phyloP scores from a whole-genome alignment of 768 basidiomycete genomes.

The Pholiota molesta region DNA sequence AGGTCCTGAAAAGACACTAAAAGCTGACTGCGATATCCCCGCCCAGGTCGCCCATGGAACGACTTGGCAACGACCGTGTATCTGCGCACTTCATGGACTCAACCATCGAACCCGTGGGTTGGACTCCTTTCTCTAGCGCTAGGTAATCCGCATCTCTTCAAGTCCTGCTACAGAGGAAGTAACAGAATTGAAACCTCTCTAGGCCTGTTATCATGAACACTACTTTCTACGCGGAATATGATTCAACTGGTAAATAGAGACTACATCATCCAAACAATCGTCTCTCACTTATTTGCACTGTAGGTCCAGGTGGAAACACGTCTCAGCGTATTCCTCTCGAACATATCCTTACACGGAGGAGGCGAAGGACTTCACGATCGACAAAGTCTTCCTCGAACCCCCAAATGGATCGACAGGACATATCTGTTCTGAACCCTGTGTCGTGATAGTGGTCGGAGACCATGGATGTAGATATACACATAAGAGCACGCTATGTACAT shows the following conservation, averaged over 20 bases:
- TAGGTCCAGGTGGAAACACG: slow-evolving; percentile 59
- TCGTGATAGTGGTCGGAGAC: no score
- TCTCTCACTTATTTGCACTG: not conserved
- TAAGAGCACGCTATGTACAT: not conserved
- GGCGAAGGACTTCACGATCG: slow-evolving; percentile 45
- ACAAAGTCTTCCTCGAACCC: slow-evolving; percentile 51
- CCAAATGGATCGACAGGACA: slow-evolving; percentile 60
- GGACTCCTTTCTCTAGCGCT: slow-evolving; percentile 47
- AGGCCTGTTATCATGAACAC: slow-evolving; percentile 54
- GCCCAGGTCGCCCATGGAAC: slow-evolving; percentile 61
- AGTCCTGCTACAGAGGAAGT: no score
- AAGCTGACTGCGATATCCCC: no score
- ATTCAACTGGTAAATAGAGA: slow-evolving; percentile 45
- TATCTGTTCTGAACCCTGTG: slow-evolving; percentile 38
- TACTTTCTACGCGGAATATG: slow-evolving; percentile 60
- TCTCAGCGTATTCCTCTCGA: slow-evolving; percentile 46
- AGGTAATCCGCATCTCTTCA: no score
- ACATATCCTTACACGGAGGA: slow-evolving; percentile 47
- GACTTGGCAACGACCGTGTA: slow-evolving; percentile 57
- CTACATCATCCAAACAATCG: not conserved
- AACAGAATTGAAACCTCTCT: not conserved
- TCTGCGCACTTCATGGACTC: slow-evolving; percentile 60
- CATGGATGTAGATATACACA: not conserved
- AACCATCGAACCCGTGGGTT: slow-evolving; percentile 53
- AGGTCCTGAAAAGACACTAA: no score